Evolutionary conservation across 2,329 filamentous ascomycete genomes (phyloP), one percentile per base, ranked within the genome.

Genomic region (Arthroderma sp.): DNA sequence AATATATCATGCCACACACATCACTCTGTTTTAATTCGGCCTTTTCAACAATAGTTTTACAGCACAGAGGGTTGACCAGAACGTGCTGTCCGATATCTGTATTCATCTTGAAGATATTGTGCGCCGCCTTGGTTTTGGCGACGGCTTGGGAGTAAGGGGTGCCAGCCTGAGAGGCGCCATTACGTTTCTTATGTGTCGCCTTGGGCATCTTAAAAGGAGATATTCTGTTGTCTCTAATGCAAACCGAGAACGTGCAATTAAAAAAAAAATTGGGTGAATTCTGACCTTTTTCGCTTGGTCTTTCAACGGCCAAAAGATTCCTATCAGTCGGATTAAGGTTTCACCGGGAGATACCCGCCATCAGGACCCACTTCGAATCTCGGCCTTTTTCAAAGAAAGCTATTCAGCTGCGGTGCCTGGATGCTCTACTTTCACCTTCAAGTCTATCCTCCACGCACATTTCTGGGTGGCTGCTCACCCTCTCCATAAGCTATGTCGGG

Each of bases 31-130:
- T 94, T 34, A 98, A 73, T 55, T 82, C 78, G 10, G 87, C 85
- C 68, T 96, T 96, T 54, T 83, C 73, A 30, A 89, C 84, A 54
- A 91, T 89, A 42, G 80, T 80, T 59, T 84, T 80, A 4, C 84
- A 83, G 40, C 93, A 83, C 57, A 84, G 83, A 1, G 85, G 85
- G 63, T 94, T 94, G 64, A 94, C 95, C 53, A 96, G 74, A 50
- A 98, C 91, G 64, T 96, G 86, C 60, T 84, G 80, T 56, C 89
- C 87, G 53, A 91, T 77, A 63, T 89, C 78, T 55, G 83, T 91
- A 71, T 94, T 94, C 78, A 95, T 94, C 64, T 93, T 94, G 77
- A 96, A 96, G 65, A 95, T 86, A 56, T 85, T 88, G 69, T 94
- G 87, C 36, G 71, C 70, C 4, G 69, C 66, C 34, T 66, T 63